phyloP scores from a whole-genome alignment of 306 rosid genomes.

The Castanea sativa region DNA sequence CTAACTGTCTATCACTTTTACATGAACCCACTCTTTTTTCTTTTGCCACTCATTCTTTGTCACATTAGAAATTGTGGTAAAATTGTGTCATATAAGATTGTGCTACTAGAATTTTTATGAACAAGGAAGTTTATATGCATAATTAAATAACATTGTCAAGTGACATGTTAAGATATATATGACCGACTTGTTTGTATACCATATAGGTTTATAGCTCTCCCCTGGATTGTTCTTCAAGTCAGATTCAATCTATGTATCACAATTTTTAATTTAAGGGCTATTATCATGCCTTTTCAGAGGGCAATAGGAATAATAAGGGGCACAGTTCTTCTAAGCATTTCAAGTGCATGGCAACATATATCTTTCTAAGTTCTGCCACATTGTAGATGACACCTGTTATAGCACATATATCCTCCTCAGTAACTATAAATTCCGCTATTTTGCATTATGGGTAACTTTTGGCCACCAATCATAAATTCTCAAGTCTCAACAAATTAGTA shows the following conservation, averaged over 20 bases:
- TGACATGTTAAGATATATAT: not conserved
- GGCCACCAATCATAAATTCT: not conserved
- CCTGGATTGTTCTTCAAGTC: not conserved
- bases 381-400: not conserved
- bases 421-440: not conserved
- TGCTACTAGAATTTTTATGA: not conserved
- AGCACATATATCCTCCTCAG: not conserved
- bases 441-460: not conserved
- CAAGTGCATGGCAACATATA: not conserved
- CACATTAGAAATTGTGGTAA: too few species aligned
- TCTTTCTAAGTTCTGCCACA: not conserved
- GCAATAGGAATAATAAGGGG: constrained; percentile 10
- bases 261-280: not conserved
- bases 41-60: too few species aligned
- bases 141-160: too few species aligned
- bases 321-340: constrained; percentile 13
- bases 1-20: too few species aligned
- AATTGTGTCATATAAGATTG: too few species aligned
- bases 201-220: not conserved
- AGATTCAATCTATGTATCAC: not conserved
- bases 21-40: too few species aligned
- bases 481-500: too few species aligned
- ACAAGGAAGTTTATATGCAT: not conserved
- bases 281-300: constrained; percentile 8
- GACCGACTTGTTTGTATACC: not conserved